Percentiles rank a stretch among this genome's conserved stretches.
Conservation (phyloP, 306 rosid genomes). For the Quercus bicolor region DNA sequence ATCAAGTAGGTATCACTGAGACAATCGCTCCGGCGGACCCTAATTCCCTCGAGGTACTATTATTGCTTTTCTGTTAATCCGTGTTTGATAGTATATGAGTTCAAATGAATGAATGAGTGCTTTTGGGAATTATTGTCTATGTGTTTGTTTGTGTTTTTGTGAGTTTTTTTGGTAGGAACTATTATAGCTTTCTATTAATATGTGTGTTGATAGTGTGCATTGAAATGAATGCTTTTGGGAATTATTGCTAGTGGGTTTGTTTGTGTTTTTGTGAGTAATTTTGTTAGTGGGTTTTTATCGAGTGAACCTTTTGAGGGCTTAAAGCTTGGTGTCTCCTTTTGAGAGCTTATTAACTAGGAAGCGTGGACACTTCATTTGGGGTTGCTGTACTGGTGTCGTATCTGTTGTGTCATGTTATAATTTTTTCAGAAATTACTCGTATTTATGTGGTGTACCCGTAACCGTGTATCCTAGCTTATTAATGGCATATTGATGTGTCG, state of each 20-base stretch:
- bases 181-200: not conserved
- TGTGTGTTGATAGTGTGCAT: not conserved
- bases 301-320: not conserved
- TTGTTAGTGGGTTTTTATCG: not conserved
- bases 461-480: not conserved
- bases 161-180: not conserved
- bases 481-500: not conserved
- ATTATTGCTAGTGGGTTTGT: not conserved
- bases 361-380: too few relatives aligned
- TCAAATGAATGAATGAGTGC: not conserved
- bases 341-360: not conserved
- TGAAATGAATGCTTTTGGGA: not conserved
- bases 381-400: too few relatives aligned
- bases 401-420: too few relatives aligned
- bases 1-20: slow-evolving; percentile 75
- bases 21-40: slow-evolving; percentile 56
- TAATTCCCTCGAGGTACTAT: slow-evolving; percentile 60
- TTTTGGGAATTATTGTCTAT: not conserved
- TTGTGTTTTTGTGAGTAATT: not conserved
- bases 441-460: too few relatives aligned
- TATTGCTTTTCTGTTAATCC: not conserved
- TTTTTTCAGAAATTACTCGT: too few relatives aligned
- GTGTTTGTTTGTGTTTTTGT: not conserved
- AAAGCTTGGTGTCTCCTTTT: not conserved
- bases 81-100: not conserved